Conservation (phyloP, 768 basidiomycete species). For the Saitozyma podzolica region DNA sequence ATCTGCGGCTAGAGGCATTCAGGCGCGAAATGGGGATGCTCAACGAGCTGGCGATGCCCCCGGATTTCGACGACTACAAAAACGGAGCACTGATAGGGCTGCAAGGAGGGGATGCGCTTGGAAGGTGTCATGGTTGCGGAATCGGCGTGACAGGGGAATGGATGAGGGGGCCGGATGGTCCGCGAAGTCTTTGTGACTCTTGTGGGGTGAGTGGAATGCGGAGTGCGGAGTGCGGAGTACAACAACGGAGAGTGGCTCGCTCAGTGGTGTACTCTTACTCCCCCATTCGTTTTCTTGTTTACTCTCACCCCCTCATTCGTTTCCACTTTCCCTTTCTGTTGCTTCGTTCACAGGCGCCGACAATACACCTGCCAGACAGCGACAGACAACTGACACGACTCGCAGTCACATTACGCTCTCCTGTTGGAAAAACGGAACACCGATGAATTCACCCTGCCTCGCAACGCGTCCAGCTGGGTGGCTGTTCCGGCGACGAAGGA, state of each 20-base stretch:
- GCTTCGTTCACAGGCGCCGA: too few relatives aligned
- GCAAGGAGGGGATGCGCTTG: background rate
- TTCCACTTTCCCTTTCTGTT: background rate
- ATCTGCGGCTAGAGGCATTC: background rate
- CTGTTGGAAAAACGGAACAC: too few relatives aligned
- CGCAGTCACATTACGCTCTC: too few relatives aligned
- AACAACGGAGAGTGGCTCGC: background rate
- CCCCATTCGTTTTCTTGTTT: background rate
- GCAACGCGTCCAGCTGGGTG: too few relatives aligned
- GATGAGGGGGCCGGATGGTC: constrained; percentile 45
- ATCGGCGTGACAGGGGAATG: constrained; percentile 25
- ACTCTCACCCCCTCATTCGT: background rate
- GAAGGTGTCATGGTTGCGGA: constrained; percentile 41
- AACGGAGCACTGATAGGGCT: too few relatives aligned
- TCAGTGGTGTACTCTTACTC: background rate
- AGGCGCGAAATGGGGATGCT: background rate
- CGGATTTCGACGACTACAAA: background rate
- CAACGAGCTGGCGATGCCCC: background rate
- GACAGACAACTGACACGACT: too few relatives aligned
- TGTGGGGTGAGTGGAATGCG: constrained; percentile 39
- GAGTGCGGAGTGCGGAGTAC: background rate
- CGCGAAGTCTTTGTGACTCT: constrained; percentile 37
- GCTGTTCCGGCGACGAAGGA: too few relatives aligned
- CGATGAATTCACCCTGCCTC: too few relatives aligned
- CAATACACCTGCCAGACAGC: too few relatives aligned